These are phyloP conservation scores for Nyssa sinensis DNA, from an alignment of 148 eudicot genomes.

Conservation along the genomic window DNA sequence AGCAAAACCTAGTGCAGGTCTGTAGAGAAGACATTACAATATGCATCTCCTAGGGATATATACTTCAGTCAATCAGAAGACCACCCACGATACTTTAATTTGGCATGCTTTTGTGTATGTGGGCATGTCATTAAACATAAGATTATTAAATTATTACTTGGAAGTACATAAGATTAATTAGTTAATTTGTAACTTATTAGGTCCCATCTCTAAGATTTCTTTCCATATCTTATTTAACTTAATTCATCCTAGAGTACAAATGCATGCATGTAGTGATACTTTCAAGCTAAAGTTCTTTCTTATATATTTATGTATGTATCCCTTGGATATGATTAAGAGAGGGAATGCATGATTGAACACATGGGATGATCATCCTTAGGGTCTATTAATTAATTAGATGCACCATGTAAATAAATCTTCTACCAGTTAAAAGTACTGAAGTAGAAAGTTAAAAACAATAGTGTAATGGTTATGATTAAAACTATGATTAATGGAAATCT, in stretches of 20 bases:
- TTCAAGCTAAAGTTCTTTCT: background rate
- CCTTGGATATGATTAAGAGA: background rate
- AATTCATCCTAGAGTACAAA: background rate
- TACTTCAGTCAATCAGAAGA: background rate
- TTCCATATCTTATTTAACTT: too few relatives aligned
- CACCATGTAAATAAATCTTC: background rate
- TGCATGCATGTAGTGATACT: background rate
- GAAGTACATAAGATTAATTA: too few relatives aligned
- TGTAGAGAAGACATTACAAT: too few relatives aligned
- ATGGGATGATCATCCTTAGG: background rate
- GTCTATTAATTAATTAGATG: background rate
- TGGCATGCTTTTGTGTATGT: too few relatives aligned
- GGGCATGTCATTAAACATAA: too few relatives aligned
- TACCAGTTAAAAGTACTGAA: background rate
- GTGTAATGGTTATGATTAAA: constrained; percentile 43
- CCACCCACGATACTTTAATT: too few relatives aligned
- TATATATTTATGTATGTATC: too few relatives aligned
- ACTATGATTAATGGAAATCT: constrained; percentile 47
- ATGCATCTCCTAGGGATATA: background rate
- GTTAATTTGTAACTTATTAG: too few relatives aligned
- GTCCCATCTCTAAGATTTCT: too few relatives aligned
- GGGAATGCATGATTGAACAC: background rate
- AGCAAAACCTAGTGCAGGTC: too few relatives aligned
- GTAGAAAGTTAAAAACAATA: constrained; percentile 24
- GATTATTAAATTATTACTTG: too few relatives aligned